phyloP scores from a whole-genome alignment of 169 alveolate genomes.

The Cryptosporidium viatorum region DNA sequence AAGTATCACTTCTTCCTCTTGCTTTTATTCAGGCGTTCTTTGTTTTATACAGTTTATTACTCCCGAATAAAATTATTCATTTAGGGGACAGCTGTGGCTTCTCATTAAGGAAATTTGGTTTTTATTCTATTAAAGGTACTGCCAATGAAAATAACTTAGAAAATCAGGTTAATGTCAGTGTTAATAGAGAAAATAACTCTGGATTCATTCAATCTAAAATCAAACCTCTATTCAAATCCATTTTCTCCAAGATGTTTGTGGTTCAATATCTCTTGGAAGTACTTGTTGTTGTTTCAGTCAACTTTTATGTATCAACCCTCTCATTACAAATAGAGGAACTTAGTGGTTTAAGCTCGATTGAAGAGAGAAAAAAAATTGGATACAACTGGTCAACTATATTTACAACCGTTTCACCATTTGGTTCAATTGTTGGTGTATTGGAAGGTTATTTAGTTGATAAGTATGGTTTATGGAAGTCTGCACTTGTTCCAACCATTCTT shows the following conservation, averaged over 20 bases:
- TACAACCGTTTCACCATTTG: constrained; percentile 70
- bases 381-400: constrained; percentile 69
- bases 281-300: constrained; percentile 54
- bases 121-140: constrained; percentile 5
- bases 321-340: constrained; percentile 70
- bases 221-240: constrained; percentile 2
- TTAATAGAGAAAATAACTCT: not conserved
- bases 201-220: constrained; percentile 7
- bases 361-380: constrained; percentile 37
- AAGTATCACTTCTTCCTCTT: constrained; percentile 8
- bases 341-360: constrained; percentile 10
- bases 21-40: constrained; percentile 48
- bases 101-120: constrained; percentile 35
- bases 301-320: constrained; percentile 63
- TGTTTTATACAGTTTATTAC: constrained; percentile 26
- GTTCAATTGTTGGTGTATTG: constrained; percentile 52
- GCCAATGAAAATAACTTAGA: not conserved
- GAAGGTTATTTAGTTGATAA: constrained; percentile 56
- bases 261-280: constrained; percentile 50
- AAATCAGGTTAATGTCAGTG: not conserved
- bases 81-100: constrained; percentile 48
- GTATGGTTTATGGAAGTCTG: constrained; percentile 45
- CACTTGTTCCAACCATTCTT: constrained; percentile 41
- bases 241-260: constrained; percentile 52
- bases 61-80: constrained; percentile 30